Conservation (phyloP, 768 basidiomycete species). For the Hirschioporus abietinus region DNA sequence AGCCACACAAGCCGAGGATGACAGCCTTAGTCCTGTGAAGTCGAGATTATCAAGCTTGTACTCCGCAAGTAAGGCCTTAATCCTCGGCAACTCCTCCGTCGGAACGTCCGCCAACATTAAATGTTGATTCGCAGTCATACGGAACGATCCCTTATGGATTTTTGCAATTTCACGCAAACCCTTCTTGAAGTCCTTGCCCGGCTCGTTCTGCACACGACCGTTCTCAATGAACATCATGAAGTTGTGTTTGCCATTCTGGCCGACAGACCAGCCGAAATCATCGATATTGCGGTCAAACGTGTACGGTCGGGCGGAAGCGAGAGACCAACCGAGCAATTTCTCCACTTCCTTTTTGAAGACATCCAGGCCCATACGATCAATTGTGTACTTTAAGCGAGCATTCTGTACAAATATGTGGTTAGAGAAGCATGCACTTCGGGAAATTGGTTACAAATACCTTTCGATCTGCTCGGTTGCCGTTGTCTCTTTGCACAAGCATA, state of each 20-base stretch:
- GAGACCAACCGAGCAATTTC: conserved; percentile 72
- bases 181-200: conserved; percentile 85
- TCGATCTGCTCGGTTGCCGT: conserved; percentile 85
- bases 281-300: conserved; percentile 87
- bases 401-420: conserved; percentile 41
- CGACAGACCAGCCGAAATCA: conserved; percentile 89
- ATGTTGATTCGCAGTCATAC: conserved; percentile 95
- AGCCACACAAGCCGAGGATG: conserved; percentile 93
- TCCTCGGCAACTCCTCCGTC: conserved; percentile 62
- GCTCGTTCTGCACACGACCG: conserved; percentile 93
- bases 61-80: conserved; percentile 74
- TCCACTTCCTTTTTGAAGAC: conserved; percentile 88
- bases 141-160: conserved; percentile 90
- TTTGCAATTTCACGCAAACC: conserved; percentile 90
- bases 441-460: conserved; percentile 35
- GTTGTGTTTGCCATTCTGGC: conserved; percentile 84
- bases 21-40: conserved; percentile 73
- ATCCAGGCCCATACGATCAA: conserved; percentile 91
- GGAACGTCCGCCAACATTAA: conserved; percentile 80
- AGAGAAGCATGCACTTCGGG: conserved; percentile 38
- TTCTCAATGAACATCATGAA: conserved; percentile 97
- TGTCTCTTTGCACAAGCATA: conserved; percentile 90
- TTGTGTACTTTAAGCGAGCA: conserved; percentile 92
- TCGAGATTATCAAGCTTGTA: conserved; percentile 88
- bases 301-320: conserved; percentile 71